phyloP scores from a whole-genome alignment of 305 asterid species.

The Fraxinus baroniana region DNA sequence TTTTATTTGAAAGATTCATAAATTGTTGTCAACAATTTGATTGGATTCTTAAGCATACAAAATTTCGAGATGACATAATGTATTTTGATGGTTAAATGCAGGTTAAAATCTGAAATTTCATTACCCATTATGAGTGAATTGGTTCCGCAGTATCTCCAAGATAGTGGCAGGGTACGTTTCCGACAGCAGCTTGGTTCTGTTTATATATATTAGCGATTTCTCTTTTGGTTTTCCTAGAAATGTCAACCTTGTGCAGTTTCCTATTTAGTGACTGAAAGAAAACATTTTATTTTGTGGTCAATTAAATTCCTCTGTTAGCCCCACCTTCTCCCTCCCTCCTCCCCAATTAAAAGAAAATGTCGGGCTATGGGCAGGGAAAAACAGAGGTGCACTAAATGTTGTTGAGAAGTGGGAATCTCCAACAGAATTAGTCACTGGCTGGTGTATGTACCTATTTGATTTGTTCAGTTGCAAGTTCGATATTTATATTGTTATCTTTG shows the following conservation, averaged over 20 bases:
- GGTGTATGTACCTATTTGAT: not conserved
- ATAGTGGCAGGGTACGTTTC: constrained; percentile 73
- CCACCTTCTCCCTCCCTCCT: not conserved
- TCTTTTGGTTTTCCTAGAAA: constrained; percentile 7
- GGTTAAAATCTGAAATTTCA: constrained; percentile 86
- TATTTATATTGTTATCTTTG: not conserved
- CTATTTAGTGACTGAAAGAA: not conserved
- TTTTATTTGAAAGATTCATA: constrained; percentile 7
- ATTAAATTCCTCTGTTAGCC: not conserved
- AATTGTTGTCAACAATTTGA: constrained; percentile 7
- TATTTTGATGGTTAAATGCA: constrained; percentile 39
- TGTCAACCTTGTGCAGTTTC: constrained; percentile 16
- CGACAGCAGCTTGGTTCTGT: constrained; percentile 22
- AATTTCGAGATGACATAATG: constrained; percentile 13
- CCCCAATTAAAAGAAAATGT: not conserved
- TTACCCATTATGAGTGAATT: constrained; percentile 86
- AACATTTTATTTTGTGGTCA: constrained; percentile 17
- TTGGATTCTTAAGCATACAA: not conserved
- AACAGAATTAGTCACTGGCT: not conserved
- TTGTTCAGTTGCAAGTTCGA: not conserved
- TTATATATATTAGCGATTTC: constrained; percentile 12
- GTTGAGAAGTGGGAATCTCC: not conserved
- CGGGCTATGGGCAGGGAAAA: not conserved
- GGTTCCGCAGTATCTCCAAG: constrained; percentile 94
- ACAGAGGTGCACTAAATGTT: not conserved